Base-by-base conservation (phyloP, 2,329 filamentous ascomycete species). In the Furcasterigmium sp. region DNA sequence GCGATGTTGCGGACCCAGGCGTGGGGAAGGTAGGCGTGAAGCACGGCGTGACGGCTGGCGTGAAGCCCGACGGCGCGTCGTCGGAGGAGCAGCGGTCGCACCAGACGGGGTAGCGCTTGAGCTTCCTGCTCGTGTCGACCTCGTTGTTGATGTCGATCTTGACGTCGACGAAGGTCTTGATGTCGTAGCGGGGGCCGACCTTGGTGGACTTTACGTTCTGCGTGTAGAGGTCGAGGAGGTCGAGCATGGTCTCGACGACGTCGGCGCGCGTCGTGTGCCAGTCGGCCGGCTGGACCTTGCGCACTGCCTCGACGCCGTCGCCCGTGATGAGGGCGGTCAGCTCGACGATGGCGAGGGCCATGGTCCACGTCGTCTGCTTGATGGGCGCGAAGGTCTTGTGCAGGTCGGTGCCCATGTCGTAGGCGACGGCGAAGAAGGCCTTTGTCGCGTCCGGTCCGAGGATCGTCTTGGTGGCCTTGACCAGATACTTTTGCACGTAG, bases 351-450 rank as follows among this genome's bases (percentile, higher is more conserved):
- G 85, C 85, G 55, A 95, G 78, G 1, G 87, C 88, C 75, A 96
- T 84, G 13, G 88, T 86, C n/a, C 85, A 80, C 0, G 87, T 87
- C 1, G 84, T 87, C 56, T 95, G 88, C 68, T 97, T 97, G 45
- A 97, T 74, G 8, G 91, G 91, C 1, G 89, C 84, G 62, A 93
- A 94, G 0, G 93, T 98, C 58, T 91, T 88, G 67, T 96, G 95
- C 37, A 95, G 71, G 64, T 98, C 93, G 41, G 91, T 78, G 37
- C 84, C 86, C 60, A 97, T 86, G 49, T 84, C 81, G 66, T 90
- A 95, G 0, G 88, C 87, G 1, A 82, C 75, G 14, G 73, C 72
- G 23, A 82, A 79, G 47, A 90, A 78, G 9, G 73, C 66, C 42
- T 70, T 74, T 5, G 75, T 71, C 8, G 78, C 69, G 5, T 69